phyloP scores from a whole-genome alignment of 768 basidiomycete species.

The Lentinus tigrinus region DNA sequence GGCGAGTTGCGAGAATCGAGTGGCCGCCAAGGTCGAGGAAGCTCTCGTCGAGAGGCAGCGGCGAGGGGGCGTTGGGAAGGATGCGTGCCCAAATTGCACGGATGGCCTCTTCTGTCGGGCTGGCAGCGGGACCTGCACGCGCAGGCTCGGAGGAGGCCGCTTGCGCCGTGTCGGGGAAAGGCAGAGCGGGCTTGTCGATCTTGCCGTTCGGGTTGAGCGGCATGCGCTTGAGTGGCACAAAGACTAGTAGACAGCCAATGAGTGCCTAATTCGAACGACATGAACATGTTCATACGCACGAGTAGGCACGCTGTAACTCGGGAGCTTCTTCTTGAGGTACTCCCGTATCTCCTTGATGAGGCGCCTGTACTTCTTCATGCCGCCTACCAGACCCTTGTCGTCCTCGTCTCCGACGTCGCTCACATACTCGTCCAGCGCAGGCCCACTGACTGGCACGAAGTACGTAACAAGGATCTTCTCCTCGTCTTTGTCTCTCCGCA shows the following conservation, averaged over 20 bases:
- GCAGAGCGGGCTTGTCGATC: conserved; percentile 96
- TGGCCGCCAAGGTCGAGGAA: conserved; percentile 99
- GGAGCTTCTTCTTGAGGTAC: conserved; percentile 94
- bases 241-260: conserved; percentile 49
- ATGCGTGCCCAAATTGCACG: conserved; percentile 83
- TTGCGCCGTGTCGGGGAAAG: conserved; percentile 95
- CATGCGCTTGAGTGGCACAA: conserved; percentile 93
- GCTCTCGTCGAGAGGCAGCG: conserved; percentile 85
- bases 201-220: conserved; percentile 99
- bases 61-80: conserved; percentile 73
- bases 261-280: neutral
- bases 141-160: conserved; percentile 44
- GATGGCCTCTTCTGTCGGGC: conserved; percentile 76
- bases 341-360: conserved; percentile 94
- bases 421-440: conserved; percentile 63
- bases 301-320: conserved; percentile 90
- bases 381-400: conserved; percentile 61
- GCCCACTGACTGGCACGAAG: conserved; percentile 84
- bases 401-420: conserved; percentile 59
- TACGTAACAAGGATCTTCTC: conserved; percentile 98
- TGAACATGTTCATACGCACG: conserved; percentile 43
- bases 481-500: conserved; percentile 96
- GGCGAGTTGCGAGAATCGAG: conserved; percentile 94
- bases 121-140: conserved; percentile 39
- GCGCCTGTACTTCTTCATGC: conserved; percentile 80